phyloP scores from a whole-genome alignment of 257 asterid genomes.

The Nicotiana otophora region DNA sequence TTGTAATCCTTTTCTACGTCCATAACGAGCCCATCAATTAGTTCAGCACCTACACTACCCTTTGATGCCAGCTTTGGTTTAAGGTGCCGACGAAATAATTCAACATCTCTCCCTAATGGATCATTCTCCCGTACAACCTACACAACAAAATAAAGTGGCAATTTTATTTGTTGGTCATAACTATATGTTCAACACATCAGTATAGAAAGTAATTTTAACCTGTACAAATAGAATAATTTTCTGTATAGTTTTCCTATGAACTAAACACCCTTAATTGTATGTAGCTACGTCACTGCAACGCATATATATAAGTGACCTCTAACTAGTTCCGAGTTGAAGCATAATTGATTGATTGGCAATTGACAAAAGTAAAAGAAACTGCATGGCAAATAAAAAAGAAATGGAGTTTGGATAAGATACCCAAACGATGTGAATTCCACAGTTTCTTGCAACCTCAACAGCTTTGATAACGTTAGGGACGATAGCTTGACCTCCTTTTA shows the following conservation, averaged over 20 bases:
- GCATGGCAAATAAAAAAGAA: background rate
- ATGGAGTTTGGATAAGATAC: constrained; percentile 17
- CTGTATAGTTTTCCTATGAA: no score
- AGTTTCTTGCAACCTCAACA: constrained; percentile 59
- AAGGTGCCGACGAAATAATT: constrained; percentile 36
- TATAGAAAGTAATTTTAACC: no score
- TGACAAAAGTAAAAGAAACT: no score
- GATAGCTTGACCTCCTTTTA: constrained; percentile 53
- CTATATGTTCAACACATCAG: no score
- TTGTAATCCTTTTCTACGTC: constrained; percentile 56
- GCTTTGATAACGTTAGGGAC: constrained; percentile 61
- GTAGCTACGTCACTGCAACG: no score
- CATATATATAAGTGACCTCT: no score
- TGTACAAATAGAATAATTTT: no score
- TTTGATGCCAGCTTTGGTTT: constrained; percentile 62
- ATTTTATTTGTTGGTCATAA: background rate
- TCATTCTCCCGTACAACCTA: constrained; percentile 87
- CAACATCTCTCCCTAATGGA: constrained; percentile 71
- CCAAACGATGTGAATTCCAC: constrained; percentile 65
- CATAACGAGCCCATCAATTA: constrained; percentile 64
- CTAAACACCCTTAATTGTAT: no score
- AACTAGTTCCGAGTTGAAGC: no score
- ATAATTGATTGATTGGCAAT: no score
- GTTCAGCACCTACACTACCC: constrained; percentile 72
- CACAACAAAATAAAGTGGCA: background rate